A percentile compares a stretch with the other conserved stretches of the same genome.
Conservation (phyloP, 2,329 filamentous ascomycete genomes). For the Cladophialophora chaetospira region DNA sequence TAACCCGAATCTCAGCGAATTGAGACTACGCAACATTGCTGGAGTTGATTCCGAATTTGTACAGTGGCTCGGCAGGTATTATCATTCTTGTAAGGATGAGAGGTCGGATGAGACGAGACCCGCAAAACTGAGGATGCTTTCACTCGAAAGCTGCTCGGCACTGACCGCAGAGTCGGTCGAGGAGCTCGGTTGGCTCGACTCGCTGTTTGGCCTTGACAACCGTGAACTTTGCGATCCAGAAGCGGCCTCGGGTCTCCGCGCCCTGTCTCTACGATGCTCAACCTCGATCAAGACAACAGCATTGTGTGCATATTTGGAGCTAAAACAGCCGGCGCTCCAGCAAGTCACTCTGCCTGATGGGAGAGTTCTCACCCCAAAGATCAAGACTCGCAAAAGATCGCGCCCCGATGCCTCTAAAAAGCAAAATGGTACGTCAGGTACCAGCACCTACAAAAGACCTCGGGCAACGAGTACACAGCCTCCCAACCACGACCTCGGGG, state of each 20-base stretch:
- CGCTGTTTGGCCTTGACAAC: conserved; percentile 1
- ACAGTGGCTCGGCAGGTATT: conserved; percentile 37
- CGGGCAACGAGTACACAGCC: neutral
- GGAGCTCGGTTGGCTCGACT: conserved; percentile 21
- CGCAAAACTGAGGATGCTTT: conserved; percentile 10
- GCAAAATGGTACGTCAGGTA: neutral
- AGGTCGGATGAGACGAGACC: neutral
- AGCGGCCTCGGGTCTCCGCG: neutral
- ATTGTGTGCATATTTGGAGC: conserved; percentile 20
- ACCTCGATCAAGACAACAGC: neutral
- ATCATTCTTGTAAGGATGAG: neutral
- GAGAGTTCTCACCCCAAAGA: conserved; percentile 6
- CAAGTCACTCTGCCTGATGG: conserved; percentile 21
- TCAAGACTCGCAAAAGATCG: neutral
- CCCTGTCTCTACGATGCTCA: conserved; percentile 14
- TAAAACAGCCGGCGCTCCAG: conserved; percentile 3
- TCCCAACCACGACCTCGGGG: neutral
- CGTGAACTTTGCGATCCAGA: neutral
- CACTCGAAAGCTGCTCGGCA: conserved; percentile 17
- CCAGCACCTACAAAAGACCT: neutral
- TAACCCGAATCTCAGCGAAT: conserved; percentile 35
- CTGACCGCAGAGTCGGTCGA: conserved; percentile 3
- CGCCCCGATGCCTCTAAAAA: neutral
- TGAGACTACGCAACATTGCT: conserved; percentile 39
- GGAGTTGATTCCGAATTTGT: conserved; percentile 41